Conservation (phyloP, 805 yeast species). For the Zygotorulaspora danielsina region DNA sequence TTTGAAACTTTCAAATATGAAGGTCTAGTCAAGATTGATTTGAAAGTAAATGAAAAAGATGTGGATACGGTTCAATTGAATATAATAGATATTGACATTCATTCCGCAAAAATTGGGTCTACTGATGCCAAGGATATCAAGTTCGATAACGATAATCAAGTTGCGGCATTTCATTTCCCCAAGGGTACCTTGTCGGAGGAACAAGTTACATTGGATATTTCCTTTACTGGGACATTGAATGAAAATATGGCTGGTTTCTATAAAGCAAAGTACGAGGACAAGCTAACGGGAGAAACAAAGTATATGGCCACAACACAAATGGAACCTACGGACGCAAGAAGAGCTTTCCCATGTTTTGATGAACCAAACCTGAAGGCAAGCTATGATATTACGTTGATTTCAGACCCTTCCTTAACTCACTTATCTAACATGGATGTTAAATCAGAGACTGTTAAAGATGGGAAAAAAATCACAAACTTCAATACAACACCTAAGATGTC, state of each 20-base stretch:
- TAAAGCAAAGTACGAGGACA: slow-evolving; percentile 57
- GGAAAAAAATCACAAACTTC: slow-evolving; percentile 55
- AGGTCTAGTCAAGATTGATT: slow-evolving; percentile 52
- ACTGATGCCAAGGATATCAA: slow-evolving; percentile 41
- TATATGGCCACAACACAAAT: slow-evolving; percentile 80
- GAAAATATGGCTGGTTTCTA: slow-evolving; percentile 83
- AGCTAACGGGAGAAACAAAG: slow-evolving; percentile 57
- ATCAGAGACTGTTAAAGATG: slow-evolving; percentile 42
- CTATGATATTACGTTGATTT: slow-evolving; percentile 59
- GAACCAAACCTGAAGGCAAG: slow-evolving; percentile 78
- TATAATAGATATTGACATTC: slow-evolving; percentile 59
- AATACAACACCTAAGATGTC: slow-evolving; percentile 80
- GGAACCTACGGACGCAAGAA: slow-evolving; percentile 82
- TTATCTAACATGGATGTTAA: slow-evolving; percentile 68
- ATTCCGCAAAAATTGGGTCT: slow-evolving; percentile 41
- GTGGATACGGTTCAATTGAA: slow-evolving; percentile 52
- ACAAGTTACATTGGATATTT: slow-evolving; percentile 44
- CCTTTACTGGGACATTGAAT: slow-evolving; percentile 60
- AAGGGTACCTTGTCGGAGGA: slow-evolving; percentile 37
- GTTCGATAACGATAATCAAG: slow-evolving; percentile 54
- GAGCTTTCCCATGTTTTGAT: slow-evolving; percentile 84
- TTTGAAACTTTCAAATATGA: slow-evolving; percentile 54
- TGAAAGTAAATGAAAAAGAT: slow-evolving; percentile 45
- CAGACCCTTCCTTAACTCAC: slow-evolving; percentile 52
- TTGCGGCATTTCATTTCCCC: slow-evolving; percentile 55